phyloP scores from a whole-genome alignment of 164 flowering plant species.

The Nymphaea colorata region DNA sequence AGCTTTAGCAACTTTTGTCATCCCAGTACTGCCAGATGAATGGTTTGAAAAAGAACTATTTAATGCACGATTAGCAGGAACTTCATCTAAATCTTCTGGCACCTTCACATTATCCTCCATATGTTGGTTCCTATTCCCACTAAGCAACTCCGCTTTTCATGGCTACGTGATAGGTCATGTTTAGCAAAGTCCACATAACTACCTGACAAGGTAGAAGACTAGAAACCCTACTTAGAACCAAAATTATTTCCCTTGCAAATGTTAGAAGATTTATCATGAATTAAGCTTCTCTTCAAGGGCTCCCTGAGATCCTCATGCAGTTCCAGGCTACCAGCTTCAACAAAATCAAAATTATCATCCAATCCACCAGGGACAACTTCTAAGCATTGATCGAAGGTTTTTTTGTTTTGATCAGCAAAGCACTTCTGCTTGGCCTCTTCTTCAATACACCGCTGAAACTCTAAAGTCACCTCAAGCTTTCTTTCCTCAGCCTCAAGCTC shows the following conservation, averaged over 20 bases:
- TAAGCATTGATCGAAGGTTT: conserved; percentile 13
- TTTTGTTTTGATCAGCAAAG: conserved; percentile 76
- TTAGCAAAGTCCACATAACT: not conserved
- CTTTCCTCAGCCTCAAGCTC: conserved; percentile 95
- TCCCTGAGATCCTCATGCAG: conserved; percentile 10
- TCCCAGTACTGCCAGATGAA: not conserved
- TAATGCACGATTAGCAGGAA: not conserved
- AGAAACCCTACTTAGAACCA: conserved; percentile 5
- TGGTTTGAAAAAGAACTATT: not conserved
- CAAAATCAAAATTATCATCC: not conserved
- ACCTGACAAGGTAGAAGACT: conserved; percentile 1
- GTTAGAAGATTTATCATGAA: conserved; percentile 7
- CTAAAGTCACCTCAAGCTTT: conserved; percentile 89
- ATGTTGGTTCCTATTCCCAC: conserved; percentile 17
- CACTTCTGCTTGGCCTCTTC: conserved; percentile 88
- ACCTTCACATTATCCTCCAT: conserved; percentile 14
- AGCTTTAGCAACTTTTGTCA: conserved; percentile 3
- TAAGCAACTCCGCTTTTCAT: not conserved
- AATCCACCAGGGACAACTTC: conserved; percentile 13
- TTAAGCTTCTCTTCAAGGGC: conserved; percentile 14
- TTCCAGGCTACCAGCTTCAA: not conserved
- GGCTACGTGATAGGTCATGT: not conserved
- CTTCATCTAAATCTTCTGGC: conserved; percentile 14
- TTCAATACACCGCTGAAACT: conserved; percentile 84
- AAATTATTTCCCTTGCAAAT: conserved; percentile 1